phyloP scores from a whole-genome alignment of 2,329 filamentous ascomycete genomes.

The Microcera coccophila region DNA sequence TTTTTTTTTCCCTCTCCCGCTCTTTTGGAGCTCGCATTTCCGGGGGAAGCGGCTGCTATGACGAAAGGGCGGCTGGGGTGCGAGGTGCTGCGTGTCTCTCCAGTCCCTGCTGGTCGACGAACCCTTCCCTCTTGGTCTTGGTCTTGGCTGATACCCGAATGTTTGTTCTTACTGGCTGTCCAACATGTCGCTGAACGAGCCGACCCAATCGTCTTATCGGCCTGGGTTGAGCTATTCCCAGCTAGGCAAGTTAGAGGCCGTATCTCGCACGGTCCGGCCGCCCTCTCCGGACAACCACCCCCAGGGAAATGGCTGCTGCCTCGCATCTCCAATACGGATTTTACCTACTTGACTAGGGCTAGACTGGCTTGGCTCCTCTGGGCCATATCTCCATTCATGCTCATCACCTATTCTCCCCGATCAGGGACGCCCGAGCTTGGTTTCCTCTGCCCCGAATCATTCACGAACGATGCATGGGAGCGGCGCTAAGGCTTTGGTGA shows the following conservation, averaged over 20 bases:
- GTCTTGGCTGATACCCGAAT: conserved; percentile 10
- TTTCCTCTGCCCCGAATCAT: conserved; percentile 7
- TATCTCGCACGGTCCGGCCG: conserved; percentile 15
- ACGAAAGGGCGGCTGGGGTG: conserved; percentile 11
- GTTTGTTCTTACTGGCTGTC: conserved; percentile 17
- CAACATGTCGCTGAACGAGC: neutral
- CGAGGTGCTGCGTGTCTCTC: neutral
- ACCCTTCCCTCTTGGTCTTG: neutral
- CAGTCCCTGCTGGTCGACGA: neutral
- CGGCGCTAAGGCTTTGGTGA: conserved; percentile 12
- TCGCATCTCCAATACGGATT: conserved; percentile 3
- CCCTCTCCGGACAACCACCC: too few species aligned
- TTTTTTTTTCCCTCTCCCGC: conserved; percentile 10
- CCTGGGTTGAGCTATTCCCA: conserved; percentile 11
- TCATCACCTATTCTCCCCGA: neutral
- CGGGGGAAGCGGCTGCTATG: conserved; percentile 9
- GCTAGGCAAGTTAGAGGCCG: conserved; percentile 21
- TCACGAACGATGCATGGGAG: conserved; percentile 18
- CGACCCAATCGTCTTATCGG: conserved; percentile 28
- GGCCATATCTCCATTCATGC: conserved; percentile 5
- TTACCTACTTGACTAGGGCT: conserved; percentile 12
- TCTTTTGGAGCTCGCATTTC: too few species aligned
- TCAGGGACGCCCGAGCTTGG: neutral
- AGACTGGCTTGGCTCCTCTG: conserved; percentile 20
- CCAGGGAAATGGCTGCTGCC: conserved; percentile 5